phyloP scores from a whole-genome alignment of 140 eudicot species.

The Stevia rebaudiana region DNA sequence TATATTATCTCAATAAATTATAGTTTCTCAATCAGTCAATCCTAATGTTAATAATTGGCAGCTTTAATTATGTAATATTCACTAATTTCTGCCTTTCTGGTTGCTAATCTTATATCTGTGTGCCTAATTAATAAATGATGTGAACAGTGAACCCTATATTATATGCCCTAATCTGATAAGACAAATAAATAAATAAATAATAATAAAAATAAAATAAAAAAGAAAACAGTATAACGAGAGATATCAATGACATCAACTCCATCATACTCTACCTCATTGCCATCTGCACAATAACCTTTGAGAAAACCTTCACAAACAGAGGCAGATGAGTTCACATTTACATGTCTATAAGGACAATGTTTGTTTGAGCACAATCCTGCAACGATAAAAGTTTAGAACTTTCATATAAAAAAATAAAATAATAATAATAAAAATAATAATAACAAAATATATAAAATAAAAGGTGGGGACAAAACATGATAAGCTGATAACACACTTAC shows the following conservation, averaged over 20 bases:
- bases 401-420: too few species aligned
- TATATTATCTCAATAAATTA: conserved; percentile 7
- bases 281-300: conserved; percentile 92
- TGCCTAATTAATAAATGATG: neutral
- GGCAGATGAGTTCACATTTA: conserved; percentile 70
- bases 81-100: conserved; percentile 1
- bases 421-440: too few species aligned
- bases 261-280: conserved; percentile 85
- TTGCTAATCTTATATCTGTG: neutral
- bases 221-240: conserved; percentile 9
- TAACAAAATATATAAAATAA: too few species aligned
- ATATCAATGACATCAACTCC: conserved; percentile 27
- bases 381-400: conserved; percentile 21
- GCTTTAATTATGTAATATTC: conserved; percentile 12
- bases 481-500: conserved; percentile 33
- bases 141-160: too few species aligned
- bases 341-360: conserved; percentile 89
- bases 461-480: neutral
- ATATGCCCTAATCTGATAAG: too few species aligned
- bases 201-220: neutral
- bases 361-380: conserved; percentile 85
- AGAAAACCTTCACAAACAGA: conserved; percentile 82
- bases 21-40: conserved; percentile 4
- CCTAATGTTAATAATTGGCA: neutral
- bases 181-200: neutral